Evolutionary conservation across 495 filamentous ascomycete genomes (phyloP).

Genomic region (Annulohypoxylon nitens): DNA sequence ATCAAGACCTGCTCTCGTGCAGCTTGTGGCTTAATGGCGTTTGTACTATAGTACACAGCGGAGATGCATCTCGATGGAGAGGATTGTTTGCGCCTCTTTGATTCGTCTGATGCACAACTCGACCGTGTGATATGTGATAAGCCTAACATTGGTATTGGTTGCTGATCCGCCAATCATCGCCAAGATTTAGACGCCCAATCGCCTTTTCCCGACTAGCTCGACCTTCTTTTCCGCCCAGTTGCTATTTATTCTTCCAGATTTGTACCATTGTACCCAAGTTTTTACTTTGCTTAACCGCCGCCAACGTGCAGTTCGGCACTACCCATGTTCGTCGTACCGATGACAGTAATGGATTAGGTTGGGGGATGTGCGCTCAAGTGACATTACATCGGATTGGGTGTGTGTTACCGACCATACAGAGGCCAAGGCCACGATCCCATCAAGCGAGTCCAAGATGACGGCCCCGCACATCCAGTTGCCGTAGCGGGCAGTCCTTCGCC

Average conservation of each 20-base stretch:
- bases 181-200: slow-evolving; percentile 62
- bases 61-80: slow-evolving; percentile 25
- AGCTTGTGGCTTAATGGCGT: background rate
- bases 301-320: slow-evolving; percentile 57
- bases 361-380: slow-evolving; percentile 39
- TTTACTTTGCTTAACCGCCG: slow-evolving; percentile 57
- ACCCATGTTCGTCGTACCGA: slow-evolving; percentile 43
- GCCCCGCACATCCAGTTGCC: slow-evolving; percentile 42
- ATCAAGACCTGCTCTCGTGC: slow-evolving; percentile 9
- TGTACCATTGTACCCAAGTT: slow-evolving; percentile 31
- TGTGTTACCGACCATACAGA: slow-evolving; percentile 44
- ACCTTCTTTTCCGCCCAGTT: slow-evolving; percentile 42
- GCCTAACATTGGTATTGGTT: slow-evolving; percentile 46
- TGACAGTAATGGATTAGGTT: slow-evolving; percentile 34
- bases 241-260: slow-evolving; percentile 39
- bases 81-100: slow-evolving; percentile 20
- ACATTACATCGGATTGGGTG: slow-evolving; percentile 39
- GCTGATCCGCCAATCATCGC: slow-evolving; percentile 51
- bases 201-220: slow-evolving; percentile 50
- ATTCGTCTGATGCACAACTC: slow-evolving; percentile 44
- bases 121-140: slow-evolving; percentile 45
- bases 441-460: slow-evolving; percentile 31
- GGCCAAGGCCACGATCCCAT: slow-evolving; percentile 33
- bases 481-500: slow-evolving; percentile 25
- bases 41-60: background rate